Evolutionary conservation across 2,329 filamentous ascomycete species (phyloP).

Genomic region (Alternaria gaisen): DNA sequence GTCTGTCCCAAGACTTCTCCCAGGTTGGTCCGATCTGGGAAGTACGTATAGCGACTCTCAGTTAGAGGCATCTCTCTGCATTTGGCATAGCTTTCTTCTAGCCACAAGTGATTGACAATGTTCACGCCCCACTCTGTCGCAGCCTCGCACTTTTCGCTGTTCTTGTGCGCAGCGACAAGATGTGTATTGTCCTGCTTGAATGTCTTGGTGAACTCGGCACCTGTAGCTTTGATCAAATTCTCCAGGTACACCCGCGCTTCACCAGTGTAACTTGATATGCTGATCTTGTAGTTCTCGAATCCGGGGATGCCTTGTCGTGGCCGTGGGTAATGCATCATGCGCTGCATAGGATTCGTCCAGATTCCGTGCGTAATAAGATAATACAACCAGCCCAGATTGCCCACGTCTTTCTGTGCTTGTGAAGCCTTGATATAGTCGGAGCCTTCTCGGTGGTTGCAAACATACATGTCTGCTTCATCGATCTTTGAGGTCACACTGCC

Average conservation of each 20-base stretch:
- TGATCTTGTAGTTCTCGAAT: slow-evolving; percentile 80
- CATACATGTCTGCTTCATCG: slow-evolving; percentile 78
- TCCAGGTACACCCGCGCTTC: slow-evolving; percentile 93
- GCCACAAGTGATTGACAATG: slow-evolving; percentile 93
- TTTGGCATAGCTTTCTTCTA: slow-evolving; percentile 95
- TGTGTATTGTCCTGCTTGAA: slow-evolving; percentile 97
- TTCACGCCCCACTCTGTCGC: slow-evolving; percentile 91
- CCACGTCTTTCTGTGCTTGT: slow-evolving; percentile 80
- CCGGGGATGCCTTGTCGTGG: slow-evolving; percentile 79
- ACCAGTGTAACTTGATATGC: slow-evolving; percentile 94
- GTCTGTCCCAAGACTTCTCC: slow-evolving; percentile 94
- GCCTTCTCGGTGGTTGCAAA: slow-evolving; percentile 88
- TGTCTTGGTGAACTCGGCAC: slow-evolving; percentile 91
- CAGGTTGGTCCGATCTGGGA: slow-evolving; percentile 88
- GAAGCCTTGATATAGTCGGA: slow-evolving; percentile 79
- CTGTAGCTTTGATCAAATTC: slow-evolving; percentile 84
- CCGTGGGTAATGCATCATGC: slow-evolving; percentile 89
- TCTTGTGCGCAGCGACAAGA: slow-evolving; percentile 86
- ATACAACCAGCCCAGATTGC: slow-evolving; percentile 93
- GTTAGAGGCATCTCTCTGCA: slow-evolving; percentile 79
- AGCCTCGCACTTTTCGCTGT: slow-evolving; percentile 92
- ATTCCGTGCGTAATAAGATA: slow-evolving; percentile 86
- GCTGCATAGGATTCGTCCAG: slow-evolving; percentile 85
- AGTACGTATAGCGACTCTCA: slow-evolving; percentile 80
- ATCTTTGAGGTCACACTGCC: slow-evolving; percentile 73